phyloP scores from a whole-genome alignment of 345 rosid genomes.

The Cardiospermum halicacabum region DNA sequence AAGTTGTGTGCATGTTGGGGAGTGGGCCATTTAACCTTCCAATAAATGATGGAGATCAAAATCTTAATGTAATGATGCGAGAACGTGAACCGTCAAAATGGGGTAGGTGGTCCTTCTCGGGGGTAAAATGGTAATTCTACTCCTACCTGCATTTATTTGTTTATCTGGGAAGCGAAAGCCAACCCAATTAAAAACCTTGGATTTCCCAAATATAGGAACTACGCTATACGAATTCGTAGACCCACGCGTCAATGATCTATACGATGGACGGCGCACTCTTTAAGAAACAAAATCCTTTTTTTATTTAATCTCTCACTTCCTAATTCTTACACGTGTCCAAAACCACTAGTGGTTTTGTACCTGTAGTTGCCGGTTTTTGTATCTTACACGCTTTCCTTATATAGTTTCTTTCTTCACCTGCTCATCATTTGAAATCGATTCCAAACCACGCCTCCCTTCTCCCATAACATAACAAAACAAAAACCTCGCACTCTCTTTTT shows the following conservation, averaged over 20 bases:
- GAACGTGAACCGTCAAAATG: background rate
- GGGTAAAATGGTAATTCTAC: slow-evolving; percentile 9
- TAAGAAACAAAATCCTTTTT: background rate
- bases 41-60: background rate
- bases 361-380: background rate
- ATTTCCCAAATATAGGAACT: slow-evolving; percentile 23
- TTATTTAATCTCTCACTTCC: background rate
- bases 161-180: background rate
- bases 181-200: background rate
- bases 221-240: slow-evolving; percentile 14
- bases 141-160: too few species aligned
- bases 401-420: slow-evolving; percentile 23
- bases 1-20: too few species aligned
- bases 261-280: slow-evolving; percentile 17
- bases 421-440: slow-evolving; percentile 5
- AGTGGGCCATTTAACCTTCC: background rate
- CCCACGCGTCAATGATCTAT: slow-evolving; percentile 50
- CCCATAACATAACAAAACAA: background rate
- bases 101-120: background rate
- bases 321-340: slow-evolving; percentile 30
- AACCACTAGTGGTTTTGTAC: slow-evolving; percentile 22
- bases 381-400: slow-evolving; percentile 28
- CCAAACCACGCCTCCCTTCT: slow-evolving; percentile 29
- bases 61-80: background rate
- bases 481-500: background rate